A percentile compares a stretch with the other conserved stretches of the same genome.
Evolutionary conservation across 441 rosid genomes (phyloP).

Genomic region (California macrophylla): DNA sequence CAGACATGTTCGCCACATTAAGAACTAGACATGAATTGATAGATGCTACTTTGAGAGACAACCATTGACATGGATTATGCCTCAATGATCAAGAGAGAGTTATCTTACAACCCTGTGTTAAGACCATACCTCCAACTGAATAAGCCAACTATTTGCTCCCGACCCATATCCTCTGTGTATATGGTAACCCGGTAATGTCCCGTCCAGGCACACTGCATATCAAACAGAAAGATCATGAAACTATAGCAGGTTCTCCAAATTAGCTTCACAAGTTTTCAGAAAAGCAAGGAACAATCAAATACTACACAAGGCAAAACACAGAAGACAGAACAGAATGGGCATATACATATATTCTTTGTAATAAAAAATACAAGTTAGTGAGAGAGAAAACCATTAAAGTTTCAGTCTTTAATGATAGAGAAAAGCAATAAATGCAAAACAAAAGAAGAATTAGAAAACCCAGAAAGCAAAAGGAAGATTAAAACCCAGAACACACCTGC

Average conservation of each 20-base stretch:
- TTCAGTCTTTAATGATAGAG: not conserved
- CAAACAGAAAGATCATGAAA: not conserved
- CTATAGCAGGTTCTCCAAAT: not conserved
- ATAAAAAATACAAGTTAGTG: not conserved
- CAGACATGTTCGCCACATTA: not conserved
- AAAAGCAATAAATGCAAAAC: not conserved
- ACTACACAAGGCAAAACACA: not conserved
- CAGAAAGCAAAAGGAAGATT: not conserved
- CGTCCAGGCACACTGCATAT: slow-evolving; percentile 52
- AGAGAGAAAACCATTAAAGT: not conserved
- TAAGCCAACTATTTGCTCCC: slow-evolving; percentile 51
- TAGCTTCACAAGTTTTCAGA: not conserved
- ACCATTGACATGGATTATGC: not conserved
- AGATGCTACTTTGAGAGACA: not conserved
- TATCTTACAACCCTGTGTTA: not conserved
- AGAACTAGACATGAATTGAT: not conserved
- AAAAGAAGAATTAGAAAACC: not conserved
- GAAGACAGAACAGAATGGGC: not conserved
- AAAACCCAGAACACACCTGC: slow-evolving; percentile 29
- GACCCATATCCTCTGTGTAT: slow-evolving; percentile 46
- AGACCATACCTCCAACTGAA: slow-evolving; percentile 48
- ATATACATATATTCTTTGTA: too few relatives aligned
- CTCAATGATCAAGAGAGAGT: not conserved
- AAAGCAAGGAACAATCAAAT: not conserved
- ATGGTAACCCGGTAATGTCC: slow-evolving; percentile 68